Conservation (phyloP, 306 rosid species). For the Quercus glauca region DNA sequence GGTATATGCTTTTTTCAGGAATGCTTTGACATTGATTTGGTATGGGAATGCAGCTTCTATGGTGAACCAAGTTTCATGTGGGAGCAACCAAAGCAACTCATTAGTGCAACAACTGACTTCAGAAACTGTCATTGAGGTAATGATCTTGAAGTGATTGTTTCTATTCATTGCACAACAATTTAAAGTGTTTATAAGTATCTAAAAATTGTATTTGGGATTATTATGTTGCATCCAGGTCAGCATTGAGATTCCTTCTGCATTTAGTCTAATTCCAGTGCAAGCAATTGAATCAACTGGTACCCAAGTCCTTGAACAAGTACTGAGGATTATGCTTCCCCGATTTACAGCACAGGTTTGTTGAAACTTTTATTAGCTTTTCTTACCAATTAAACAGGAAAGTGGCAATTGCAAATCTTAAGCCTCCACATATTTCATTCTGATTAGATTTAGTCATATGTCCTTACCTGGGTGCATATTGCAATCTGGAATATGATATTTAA, state of each 20-base stretch:
- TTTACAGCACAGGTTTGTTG: constrained; percentile 82
- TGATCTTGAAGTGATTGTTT: not conserved
- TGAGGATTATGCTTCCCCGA: constrained; percentile 88
- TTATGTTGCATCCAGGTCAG: constrained; percentile 59
- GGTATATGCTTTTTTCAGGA: constrained; percentile 62
- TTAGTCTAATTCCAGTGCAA: constrained; percentile 71
- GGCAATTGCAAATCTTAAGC: not conserved
- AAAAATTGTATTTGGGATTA: not conserved
- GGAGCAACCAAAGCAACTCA: constrained; percentile 34
- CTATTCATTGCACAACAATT: not conserved
- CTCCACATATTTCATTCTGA: not conserved
- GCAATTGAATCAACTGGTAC: constrained; percentile 91
- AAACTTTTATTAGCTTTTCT: not conserved
- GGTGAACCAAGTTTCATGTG: constrained; percentile 89
- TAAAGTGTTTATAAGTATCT: not conserved
- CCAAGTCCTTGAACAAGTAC: constrained; percentile 90
- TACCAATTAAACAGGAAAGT: not conserved
- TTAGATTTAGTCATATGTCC: not conserved
- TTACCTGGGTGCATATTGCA: not conserved
- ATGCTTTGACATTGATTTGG: constrained; percentile 75
- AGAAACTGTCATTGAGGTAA: constrained; percentile 86
- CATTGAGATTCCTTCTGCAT: constrained; percentile 81
- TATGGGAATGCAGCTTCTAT: constrained; percentile 90
- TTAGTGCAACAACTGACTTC: constrained; percentile 65
- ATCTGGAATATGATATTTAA: not conserved